Evolutionary conservation across 2,329 filamentous ascomycete species (phyloP), one percentile per base, ranked within the genome.

Genomic region (Rachicladosporium sp.): DNA sequence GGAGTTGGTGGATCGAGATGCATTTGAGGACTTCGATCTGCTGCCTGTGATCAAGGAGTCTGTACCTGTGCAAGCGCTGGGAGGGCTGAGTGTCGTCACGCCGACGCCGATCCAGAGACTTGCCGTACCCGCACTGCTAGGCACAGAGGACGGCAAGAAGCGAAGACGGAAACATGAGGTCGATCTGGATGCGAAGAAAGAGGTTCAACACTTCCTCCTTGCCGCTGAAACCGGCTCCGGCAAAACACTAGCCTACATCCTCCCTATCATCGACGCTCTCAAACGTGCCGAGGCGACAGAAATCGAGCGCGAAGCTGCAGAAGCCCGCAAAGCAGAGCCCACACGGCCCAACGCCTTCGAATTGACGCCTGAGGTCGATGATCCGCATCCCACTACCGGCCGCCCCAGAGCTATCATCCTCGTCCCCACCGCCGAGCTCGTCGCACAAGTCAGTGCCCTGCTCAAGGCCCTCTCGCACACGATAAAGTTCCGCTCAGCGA

Each of bases 191-290:
- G 13, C 10, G 46, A 60, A 23, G 58, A 62, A 36, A 46, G 57
- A 46, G 41, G 70, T 74, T 53, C 66, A 77, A 39, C 70, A 78
- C 38, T 95, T 85, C 55, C 70, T 98, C 9, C 70, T 98, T 36
- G 91, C 91, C 3, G 91, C 91, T 8, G 91, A 98, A 67, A 98
- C 91, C 0, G 91, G 91, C 9, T 96, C 91, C 1, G 91, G 91
- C 44, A 98, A 98, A 68, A 98, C 91, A 1, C 68, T 98, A 45
- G 86, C 91, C 6, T 98, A 98, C 56, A 67, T 96, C 4, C 63
- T 95, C 4, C 93, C 91, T 0, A 73, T 80, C 10, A 69, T 98
- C 38, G 78, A 98, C 61, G 82, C 84, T 6, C 62, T 98, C 52
- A 98, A 98, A 64, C 67, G 75, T 27, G 78, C 76, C 10, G 70